phyloP scores from a whole-genome alignment of 148 eudicot species.

The Selenicereus undatus region DNA sequence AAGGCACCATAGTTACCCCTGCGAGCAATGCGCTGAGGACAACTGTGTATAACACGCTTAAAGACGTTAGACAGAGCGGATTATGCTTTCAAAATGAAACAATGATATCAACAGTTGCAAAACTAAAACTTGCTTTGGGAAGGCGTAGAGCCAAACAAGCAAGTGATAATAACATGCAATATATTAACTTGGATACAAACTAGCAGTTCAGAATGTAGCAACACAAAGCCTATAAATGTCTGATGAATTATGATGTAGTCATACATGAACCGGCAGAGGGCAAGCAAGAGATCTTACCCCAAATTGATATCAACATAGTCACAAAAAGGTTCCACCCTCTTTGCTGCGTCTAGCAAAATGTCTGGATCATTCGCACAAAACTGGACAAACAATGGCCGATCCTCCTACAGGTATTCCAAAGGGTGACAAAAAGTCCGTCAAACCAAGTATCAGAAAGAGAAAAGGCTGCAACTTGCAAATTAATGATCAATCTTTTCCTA shows the following conservation, averaged over 20 bases:
- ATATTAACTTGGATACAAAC: background rate
- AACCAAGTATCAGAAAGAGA: background rate
- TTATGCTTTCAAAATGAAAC: background rate
- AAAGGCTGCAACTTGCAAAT: background rate
- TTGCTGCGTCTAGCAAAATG: constrained; percentile 79
- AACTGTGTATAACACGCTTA: constrained; percentile 45
- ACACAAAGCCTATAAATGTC: background rate
- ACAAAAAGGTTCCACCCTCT: constrained; percentile 71
- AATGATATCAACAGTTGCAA: background rate
- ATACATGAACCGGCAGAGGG: background rate
- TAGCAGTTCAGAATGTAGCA: background rate
- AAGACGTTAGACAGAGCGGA: background rate
- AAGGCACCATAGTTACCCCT: constrained; percentile 98
- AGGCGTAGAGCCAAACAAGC: background rate
- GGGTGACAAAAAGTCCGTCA: background rate
- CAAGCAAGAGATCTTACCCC: constrained; percentile 48
- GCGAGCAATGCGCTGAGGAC: constrained; percentile 92
- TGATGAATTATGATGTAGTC: background rate
- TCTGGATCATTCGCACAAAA: constrained; percentile 96
- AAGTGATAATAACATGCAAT: background rate
- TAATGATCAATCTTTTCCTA: too few relatives aligned
- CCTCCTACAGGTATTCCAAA: constrained; percentile 56
- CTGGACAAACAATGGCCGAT: constrained; percentile 92
- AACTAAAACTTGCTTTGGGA: background rate
- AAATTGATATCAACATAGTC: constrained; percentile 95